Evolutionary conservation across 768 basidiomycete species (phyloP), one percentile per base, ranked within the genome.

Genomic region (Macrocybe gigantea): DNA sequence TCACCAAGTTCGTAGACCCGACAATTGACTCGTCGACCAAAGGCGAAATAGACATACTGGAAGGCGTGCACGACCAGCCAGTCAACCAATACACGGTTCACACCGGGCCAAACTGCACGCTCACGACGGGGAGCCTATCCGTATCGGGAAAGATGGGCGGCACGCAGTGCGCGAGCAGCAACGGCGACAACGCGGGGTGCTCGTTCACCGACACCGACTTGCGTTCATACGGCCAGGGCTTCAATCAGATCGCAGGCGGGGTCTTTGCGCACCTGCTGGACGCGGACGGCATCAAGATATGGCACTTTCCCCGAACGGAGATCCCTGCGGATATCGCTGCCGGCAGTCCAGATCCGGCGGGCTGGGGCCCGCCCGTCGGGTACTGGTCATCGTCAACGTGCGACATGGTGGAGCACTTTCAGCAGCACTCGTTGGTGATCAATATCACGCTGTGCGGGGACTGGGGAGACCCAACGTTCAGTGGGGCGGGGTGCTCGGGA

Each of bases 41-140:
- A 67, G 65, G 70, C 15, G 84, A 87, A 60, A 81, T 85, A 38
- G 87, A 88, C 56, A 74, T 85, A 41, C 58, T 88, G 7, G 87
- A 89, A 56, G 82, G 83, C 15, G 84, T 88, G 46, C 77, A 88
- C 56, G 56, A 72, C 30, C 71, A 77, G 58, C 50, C 62, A 1
- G 64, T 57, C 36, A 86, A 88, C 55, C 82, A 80, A 49, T 75
- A 78, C 60, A 79, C 84, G 1, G 68, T 87, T 5, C 86, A 88
- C 60, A 80, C 73, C 33, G 65, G 70, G 7, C 56, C 62, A 12
- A 68, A 65, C 32, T 73, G 74, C 52, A 57, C 60, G 5, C 57
- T 63, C 49, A 63, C 58, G 12, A 52, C 64, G 40, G 53, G 65
- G 40, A 53, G 48, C 29, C 29, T 51, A 31, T 40, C 54, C 13